Percentiles rank a stretch among this genome's conserved stretches.
Conservation (phyloP, 78 protist genomes). For the Bigelowiella natans region DNA sequence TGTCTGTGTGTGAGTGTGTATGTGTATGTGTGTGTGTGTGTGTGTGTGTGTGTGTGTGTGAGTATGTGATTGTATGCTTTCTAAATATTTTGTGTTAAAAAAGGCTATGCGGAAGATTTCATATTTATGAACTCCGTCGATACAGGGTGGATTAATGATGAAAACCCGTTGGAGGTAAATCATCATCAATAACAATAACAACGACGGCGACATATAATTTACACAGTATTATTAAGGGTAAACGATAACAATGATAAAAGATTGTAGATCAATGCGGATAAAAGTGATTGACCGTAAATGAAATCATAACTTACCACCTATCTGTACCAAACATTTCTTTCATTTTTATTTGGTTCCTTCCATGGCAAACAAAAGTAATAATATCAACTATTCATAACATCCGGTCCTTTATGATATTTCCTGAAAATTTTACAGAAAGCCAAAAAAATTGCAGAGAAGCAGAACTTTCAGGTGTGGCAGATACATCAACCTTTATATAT, state of each 20-base stretch:
- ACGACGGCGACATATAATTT: neutral
- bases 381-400: no score
- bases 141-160: conserved; percentile 61
- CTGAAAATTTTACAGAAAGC: neutral
- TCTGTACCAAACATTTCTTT: neutral
- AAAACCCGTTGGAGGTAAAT: conserved; percentile 11
- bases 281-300: neutral
- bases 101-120: neutral
- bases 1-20: neutral
- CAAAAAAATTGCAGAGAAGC: neutral
- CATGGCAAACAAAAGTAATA: neutral
- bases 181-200: neutral
- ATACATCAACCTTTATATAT: neutral
- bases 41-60: neutral
- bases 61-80: neutral
- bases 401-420: no score
- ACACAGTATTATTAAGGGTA: neutral
- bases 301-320: neutral
- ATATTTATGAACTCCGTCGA: conserved; percentile 72
- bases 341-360: neutral
- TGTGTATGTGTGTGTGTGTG: neutral
- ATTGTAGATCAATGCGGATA: neutral
- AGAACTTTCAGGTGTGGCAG: conserved; percentile 5
- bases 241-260: neutral
- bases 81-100: no score